These are phyloP conservation scores for Echeveria elegans DNA, from an alignment of 164 flowering plant species.

Conservation along the genomic window DNA sequence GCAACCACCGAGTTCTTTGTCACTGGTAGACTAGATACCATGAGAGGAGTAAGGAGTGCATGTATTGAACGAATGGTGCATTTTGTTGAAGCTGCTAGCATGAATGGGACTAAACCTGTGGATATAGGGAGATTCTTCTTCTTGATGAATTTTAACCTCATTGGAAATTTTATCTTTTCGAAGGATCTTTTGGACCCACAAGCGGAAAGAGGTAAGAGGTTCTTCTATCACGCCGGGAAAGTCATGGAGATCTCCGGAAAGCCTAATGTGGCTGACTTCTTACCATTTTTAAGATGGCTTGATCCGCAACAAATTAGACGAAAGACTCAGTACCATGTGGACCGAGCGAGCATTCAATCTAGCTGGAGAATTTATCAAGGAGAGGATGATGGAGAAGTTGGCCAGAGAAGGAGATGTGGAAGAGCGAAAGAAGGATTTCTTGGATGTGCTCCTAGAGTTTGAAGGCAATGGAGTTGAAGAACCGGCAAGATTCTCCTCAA, in stretches of 20 bases:
- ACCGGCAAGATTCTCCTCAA: conserved; percentile 28
- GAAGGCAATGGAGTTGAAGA: conserved; percentile 29
- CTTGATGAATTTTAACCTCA: conserved; percentile 43
- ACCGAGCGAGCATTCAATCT: conserved; percentile 33
- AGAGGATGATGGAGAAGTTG: conserved; percentile 22
- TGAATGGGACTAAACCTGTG: conserved; percentile 14
- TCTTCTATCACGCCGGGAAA: conserved; percentile 32
- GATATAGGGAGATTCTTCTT: conserved; percentile 41
- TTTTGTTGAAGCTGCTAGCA: conserved; percentile 22
- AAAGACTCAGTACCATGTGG: conserved; percentile 35
- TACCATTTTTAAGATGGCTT: conserved; percentile 31
- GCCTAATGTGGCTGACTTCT: conserved; percentile 43
- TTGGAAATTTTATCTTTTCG: conserved; percentile 46
- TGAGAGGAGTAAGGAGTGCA: conserved; percentile 14
- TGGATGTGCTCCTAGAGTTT: conserved; percentile 48
- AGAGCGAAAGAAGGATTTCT: conserved; percentile 26
- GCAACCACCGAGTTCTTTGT: conserved; percentile 37
- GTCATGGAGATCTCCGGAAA: conserved; percentile 43
- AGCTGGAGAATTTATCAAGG: conserved; percentile 32
- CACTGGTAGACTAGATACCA: conserved; percentile 29
- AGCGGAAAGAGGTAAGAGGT: conserved; percentile 33
- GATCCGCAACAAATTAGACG: conserved; percentile 45
- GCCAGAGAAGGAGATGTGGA: neutral
- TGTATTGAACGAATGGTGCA: conserved; percentile 34
- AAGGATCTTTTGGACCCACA: conserved; percentile 36